phyloP scores from a whole-genome alignment of 2,329 filamentous ascomycete genomes.

The Rugonectria rugulosa region DNA sequence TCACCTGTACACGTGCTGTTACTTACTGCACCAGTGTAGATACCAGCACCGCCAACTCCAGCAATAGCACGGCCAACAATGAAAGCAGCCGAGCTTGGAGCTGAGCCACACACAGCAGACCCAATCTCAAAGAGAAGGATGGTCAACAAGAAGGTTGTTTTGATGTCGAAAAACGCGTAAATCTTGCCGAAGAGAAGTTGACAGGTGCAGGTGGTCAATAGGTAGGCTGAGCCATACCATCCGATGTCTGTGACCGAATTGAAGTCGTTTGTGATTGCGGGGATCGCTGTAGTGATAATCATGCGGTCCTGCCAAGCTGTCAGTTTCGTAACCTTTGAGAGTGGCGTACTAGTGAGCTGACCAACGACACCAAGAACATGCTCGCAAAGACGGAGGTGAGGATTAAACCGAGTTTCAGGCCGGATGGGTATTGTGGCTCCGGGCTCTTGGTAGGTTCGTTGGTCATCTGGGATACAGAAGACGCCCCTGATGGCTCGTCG shows the following conservation, averaged over 20 bases:
- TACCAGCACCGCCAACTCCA: background rate
- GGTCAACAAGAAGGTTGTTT: background rate
- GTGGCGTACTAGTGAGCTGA: background rate
- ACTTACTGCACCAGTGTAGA: background rate
- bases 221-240: slow-evolving; percentile 46
- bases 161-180: background rate
- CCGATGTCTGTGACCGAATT: slow-evolving; percentile 39
- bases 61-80: background rate
- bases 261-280: slow-evolving; percentile 43
- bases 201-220: slow-evolving; percentile 49
- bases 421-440: background rate
- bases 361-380: slow-evolving; percentile 17
- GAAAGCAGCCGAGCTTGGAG: background rate
- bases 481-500: no score
- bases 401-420: background rate
- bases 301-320: slow-evolving; percentile 42
- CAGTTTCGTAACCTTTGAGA: background rate
- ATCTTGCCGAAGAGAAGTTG: slow-evolving; percentile 37
- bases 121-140: background rate
- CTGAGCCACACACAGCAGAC: background rate
- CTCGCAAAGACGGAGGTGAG: slow-evolving; percentile 2
- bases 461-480: background rate
- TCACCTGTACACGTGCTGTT: no score
- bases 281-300: slow-evolving; percentile 48
- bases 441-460: background rate